phyloP scores from a whole-genome alignment of 2,329 filamentous ascomycete species.

The Oidium heveae region DNA sequence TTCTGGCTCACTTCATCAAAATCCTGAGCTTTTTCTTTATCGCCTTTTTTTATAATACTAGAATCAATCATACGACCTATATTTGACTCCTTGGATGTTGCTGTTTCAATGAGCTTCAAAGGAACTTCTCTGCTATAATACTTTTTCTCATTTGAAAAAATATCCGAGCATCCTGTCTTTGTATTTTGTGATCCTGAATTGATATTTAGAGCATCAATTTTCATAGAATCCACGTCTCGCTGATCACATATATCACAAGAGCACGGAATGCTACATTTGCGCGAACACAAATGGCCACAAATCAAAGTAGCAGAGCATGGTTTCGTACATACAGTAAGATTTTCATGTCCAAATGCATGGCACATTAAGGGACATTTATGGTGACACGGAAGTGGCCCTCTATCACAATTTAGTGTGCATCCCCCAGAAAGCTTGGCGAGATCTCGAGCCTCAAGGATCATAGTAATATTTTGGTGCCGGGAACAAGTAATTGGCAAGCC shows the following conservation, averaged over 20 bases:
- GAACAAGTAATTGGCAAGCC: constrained; percentile 36
- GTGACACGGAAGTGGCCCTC: constrained; percentile 12
- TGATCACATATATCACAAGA: constrained; percentile 5
- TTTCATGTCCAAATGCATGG: constrained; percentile 11
- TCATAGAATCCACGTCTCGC: background rate
- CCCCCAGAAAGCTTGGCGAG: constrained; percentile 28
- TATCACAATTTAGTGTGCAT: constrained; percentile 22
- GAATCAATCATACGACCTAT: too few species aligned
- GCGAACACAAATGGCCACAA: constrained; percentile 13
- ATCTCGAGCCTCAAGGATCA: constrained; percentile 25
- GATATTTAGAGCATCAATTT: background rate
- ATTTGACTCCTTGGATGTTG: too few species aligned
- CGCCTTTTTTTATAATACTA: background rate
- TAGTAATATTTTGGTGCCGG: constrained; percentile 26
- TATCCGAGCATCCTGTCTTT: background rate
- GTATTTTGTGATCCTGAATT: background rate
- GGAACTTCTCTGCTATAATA: background rate
- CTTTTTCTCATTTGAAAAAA: background rate
- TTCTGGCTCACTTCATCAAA: background rate
- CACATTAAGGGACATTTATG: constrained; percentile 11
- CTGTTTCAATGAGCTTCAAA: background rate
- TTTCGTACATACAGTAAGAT: constrained; percentile 6
- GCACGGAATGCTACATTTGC: constrained; percentile 8
- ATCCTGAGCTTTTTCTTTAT: background rate
- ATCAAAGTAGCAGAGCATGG: constrained; percentile 6